phyloP scores from a whole-genome alignment of 495 filamentous ascomycete genomes.

The Cercophora sp. region DNA sequence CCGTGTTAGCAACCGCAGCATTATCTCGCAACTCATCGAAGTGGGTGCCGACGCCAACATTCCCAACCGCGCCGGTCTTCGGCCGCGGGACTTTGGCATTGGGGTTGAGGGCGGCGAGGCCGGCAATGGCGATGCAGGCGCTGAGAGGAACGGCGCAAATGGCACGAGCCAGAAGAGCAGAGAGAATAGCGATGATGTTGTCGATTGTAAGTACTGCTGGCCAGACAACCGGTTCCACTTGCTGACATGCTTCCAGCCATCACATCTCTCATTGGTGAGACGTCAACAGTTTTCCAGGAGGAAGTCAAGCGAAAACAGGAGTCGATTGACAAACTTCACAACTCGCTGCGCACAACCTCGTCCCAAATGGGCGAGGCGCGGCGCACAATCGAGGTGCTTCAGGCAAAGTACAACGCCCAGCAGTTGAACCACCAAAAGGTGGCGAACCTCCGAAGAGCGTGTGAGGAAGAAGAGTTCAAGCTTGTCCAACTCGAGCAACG shows the following conservation, averaged over 20 bases:
- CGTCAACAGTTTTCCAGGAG: slow-evolving; percentile 68
- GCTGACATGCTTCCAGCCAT: slow-evolving; percentile 63
- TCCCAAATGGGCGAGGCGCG: slow-evolving; percentile 71
- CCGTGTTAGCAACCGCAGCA: slow-evolving; percentile 80
- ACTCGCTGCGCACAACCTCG: slow-evolving; percentile 73
- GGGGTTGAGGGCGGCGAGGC: slow-evolving; percentile 51
- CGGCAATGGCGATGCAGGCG: slow-evolving; percentile 40
- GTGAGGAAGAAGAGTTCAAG: slow-evolving; percentile 45
- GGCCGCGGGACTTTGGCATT: slow-evolving; percentile 88
- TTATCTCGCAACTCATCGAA: slow-evolving; percentile 88
- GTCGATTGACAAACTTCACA: slow-evolving; percentile 70
- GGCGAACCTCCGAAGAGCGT: slow-evolving; percentile 44
- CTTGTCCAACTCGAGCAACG: slow-evolving; percentile 36
- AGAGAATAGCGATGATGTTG: slow-evolving; percentile 64
- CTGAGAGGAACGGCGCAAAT: slow-evolving; percentile 27
- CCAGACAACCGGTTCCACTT: too few relatives aligned
- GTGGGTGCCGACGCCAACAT: slow-evolving; percentile 88
- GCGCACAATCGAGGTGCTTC: slow-evolving; percentile 62
- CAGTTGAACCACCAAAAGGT: slow-evolving; percentile 43
- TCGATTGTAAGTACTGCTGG: slow-evolving; percentile 64
- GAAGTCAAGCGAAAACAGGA: slow-evolving; percentile 78
- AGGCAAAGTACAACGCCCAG: slow-evolving; percentile 48
- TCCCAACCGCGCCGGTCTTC: slow-evolving; percentile 79
- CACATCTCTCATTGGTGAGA: slow-evolving; percentile 66
- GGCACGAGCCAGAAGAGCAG: slow-evolving; percentile 44